Evolutionary conservation across 768 basidiomycete genomes (phyloP).

Genomic region (Tulasnella sp.): DNA sequence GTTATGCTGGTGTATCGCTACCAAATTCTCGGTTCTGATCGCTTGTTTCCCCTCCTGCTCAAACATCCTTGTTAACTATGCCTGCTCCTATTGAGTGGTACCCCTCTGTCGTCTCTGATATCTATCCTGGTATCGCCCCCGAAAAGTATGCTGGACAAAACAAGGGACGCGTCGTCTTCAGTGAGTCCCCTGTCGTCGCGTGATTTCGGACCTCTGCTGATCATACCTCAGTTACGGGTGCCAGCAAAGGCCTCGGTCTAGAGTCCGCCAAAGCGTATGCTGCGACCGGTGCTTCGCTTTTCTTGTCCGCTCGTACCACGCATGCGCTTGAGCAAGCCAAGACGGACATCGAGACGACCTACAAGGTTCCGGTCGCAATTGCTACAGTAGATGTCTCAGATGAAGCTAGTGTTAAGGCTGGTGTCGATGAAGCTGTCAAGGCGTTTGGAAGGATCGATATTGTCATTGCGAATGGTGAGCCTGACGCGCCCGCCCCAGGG

Average conservation of each 20-base stretch:
- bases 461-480: conserved; percentile 22
- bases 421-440: conserved; percentile 18
- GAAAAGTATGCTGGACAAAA: conserved; percentile 1
- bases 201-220: not conserved
- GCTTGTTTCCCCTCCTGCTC: too few relatives aligned
- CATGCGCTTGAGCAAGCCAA: conserved; percentile 4
- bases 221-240: conserved; percentile 20
- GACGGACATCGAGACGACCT: conserved; percentile 17
- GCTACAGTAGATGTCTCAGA: conserved; percentile 13
- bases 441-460: conserved; percentile 22
- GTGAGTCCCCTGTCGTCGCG: not conserved
- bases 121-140: conserved; percentile 13
- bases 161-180: conserved; percentile 11
- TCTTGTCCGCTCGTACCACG: conserved; percentile 18
- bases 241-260: conserved; percentile 21
- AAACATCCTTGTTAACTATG: conserved; percentile 1
- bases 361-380: conserved; percentile 14
- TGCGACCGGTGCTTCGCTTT: conserved; percentile 18
- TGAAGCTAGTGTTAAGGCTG: conserved; percentile 19
- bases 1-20: too few relatives aligned
- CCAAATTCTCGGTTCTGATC: too few relatives aligned
- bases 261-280: conserved; percentile 18
- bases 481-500: not conserved
- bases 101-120: not conserved
- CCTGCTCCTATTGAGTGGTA: conserved; percentile 10